Conservation (phyloP, 768 basidiomycete species). For the Ramaria rubella region DNA sequence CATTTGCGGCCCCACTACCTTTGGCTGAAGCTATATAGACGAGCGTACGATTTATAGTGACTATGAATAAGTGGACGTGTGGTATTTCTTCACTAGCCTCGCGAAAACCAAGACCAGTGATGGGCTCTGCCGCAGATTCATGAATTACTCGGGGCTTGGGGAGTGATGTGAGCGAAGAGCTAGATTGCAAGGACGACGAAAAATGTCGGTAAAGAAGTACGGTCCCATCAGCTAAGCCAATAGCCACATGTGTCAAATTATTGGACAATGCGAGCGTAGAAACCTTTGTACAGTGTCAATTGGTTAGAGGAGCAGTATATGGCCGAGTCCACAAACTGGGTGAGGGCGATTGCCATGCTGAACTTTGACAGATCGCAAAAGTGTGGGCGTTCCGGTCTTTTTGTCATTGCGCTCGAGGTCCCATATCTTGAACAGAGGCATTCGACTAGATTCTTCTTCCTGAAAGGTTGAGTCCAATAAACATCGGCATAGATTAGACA, state of each 20-base stretch:
- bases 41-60: constrained; percentile 80
- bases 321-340: constrained; percentile 44
- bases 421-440: constrained; percentile 83
- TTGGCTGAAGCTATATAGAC: constrained; percentile 68
- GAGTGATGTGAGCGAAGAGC: constrained; percentile 61
- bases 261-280: constrained; percentile 75
- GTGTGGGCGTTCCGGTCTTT: constrained; percentile 51
- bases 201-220: constrained; percentile 88
- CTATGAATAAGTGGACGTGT: constrained; percentile 67
- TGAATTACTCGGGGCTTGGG: constrained; percentile 83
- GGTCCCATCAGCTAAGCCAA: constrained; percentile 93
- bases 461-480: constrained; percentile 24
- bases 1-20: constrained; percentile 51
- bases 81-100: constrained; percentile 44
- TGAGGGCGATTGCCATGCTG: constrained; percentile 73
- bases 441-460: constrained; percentile 68
- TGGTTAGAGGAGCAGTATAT: background rate
- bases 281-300: constrained; percentile 37
- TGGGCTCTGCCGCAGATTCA: constrained; percentile 79
- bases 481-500: background rate
- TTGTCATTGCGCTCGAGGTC: constrained; percentile 68
- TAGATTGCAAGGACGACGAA: constrained; percentile 79
- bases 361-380: constrained; percentile 71
- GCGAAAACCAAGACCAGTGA: constrained; percentile 87
- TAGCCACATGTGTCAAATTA: constrained; percentile 74